Base-by-base conservation (phyloP, 345 rosid genomes). In the Brassica incana region DNA sequence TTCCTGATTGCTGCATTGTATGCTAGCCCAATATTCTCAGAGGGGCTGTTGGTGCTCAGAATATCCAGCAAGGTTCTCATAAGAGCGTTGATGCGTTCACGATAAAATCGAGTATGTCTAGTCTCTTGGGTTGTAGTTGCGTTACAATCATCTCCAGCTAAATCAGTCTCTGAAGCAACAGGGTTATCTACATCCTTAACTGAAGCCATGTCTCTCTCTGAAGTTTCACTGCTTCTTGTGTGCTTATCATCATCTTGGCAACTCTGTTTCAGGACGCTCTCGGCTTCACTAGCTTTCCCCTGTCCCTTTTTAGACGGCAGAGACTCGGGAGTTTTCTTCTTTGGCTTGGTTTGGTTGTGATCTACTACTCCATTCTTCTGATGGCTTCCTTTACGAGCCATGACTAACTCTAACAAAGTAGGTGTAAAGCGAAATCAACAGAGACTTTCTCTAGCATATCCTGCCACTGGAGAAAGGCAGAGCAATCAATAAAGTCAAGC, bases 351-450 rank as follows among this genome's bases (percentile, higher is more conserved):
- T 54, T 87, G 85, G 67, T 27, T 61, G 65, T 79, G 86, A 74
- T 87, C 87, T 36, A 36, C 43, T 1, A 36, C 68, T 67, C 93
- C 94, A 87, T 88, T 88, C 88, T 86, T 90, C 85, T 85, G 97
- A 20, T 89, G 92, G 79, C 83, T 94, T 73, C 91, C 86, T 85
- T 89, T 90, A 50, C 97, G 92, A 80, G 98, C 97, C 98, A 94
- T 94, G 35, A 59, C 54, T n/a, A 80, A 38, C 23, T 68, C 52
- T 29, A 56, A 14, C 63, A 20, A 72, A 14, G 27, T 69, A 63
- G 2, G 8, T n/a, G 60, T 15, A 79, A 10, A 73, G 27, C 66
- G 30, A 7, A 83, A 78, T 59, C 64, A 75, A 69, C 82, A 75
- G 15, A 27, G 5, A 29, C 18, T 69, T 9, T 33, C 60, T 72